Base-by-base conservation (phyloP, 1,139 yeast species). In the Lodderomyces margitis region DNA sequence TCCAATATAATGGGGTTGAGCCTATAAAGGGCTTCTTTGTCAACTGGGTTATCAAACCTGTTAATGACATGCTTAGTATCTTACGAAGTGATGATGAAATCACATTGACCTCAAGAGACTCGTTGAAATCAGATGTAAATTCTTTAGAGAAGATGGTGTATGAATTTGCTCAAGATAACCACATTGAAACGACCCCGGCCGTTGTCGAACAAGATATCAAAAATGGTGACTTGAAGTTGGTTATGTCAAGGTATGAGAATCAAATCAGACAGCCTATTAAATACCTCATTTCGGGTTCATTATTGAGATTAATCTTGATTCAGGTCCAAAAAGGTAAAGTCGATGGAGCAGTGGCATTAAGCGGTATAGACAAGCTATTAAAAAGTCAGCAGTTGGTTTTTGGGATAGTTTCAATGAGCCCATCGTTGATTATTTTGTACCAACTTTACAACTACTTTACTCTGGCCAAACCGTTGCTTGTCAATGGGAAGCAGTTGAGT, bases 291-390 rank as follows among this genome's bases (percentile, higher is more conserved):
- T 65, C 70, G 7, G 98, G 98, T 3, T 78, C 82, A 40, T 72
- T 92, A 48, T 65, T 89, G 7, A 74, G 96, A 39, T 81, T 92
- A 10, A 63, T 92, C 37, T 64, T 92, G 53, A 91, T 92, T 46
- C 98, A 92, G 61, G 70, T 92, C 8, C 98, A 92, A 59, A 92
- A 92, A 63, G 85, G 96, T 11, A 92, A 92, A 64, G 97, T 92
- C 11, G 98, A 92, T 59, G 96, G 96, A 3, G 92, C 87, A 25
- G 70, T 89, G 7, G 98, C 96, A 0, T 78, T 92, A 47, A 81
- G 76, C 52, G 98, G 98, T 7, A 91, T 92, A 48, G 98, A 92
- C 62, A 84, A 87, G 59, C 68, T 92, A 50, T 73, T 92, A 42
- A 85, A 88, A 60, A 84, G 94, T 36, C 98, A 92, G 64, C 96